These are phyloP conservation scores for Penicillium riverlandense DNA, from an alignment of 495 filamentous ascomycete genomes.

Conservation along the genomic window DNA sequence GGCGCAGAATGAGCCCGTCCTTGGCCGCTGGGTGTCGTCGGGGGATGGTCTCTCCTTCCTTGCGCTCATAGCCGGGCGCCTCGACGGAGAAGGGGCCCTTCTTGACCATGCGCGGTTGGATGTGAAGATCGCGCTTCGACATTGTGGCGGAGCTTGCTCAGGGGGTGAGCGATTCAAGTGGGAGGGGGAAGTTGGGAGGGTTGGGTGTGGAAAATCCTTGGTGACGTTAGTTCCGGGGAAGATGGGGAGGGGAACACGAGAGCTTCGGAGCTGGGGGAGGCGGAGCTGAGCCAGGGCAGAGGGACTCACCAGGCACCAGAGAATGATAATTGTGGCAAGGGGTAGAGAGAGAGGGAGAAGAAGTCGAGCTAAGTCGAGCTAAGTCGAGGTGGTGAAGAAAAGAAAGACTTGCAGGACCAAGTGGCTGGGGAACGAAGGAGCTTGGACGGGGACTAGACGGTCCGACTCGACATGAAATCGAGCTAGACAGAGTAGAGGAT, in stretches of 20 bases:
- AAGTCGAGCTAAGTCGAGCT: slow-evolving; percentile 4
- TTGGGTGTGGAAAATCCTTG: slow-evolving; percentile 3
- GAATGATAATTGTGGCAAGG: slow-evolving; percentile 2
- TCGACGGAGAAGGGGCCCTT: slow-evolving; percentile 70
- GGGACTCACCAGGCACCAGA: not conserved
- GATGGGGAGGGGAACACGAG: not conserved
- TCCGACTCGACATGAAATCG: no score
- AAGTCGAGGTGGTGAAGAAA: not conserved
- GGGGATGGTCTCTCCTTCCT: slow-evolving; percentile 86
- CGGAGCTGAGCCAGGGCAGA: not conserved
- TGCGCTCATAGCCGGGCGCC: slow-evolving; percentile 59
- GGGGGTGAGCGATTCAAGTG: not conserved
- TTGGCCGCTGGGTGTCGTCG: slow-evolving; percentile 69
- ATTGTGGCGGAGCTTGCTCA: slow-evolving; percentile 15
- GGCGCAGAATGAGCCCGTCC: slow-evolving; percentile 58
- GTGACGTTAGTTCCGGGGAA: slow-evolving; percentile 8
- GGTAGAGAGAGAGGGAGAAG: slow-evolving; percentile 10
- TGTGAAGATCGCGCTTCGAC: slow-evolving; percentile 43
- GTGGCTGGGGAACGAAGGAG: not conserved
- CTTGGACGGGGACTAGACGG: no score
- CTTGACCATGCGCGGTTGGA: slow-evolving; percentile 57
- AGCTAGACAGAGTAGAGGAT: no score
- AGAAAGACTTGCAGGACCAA: not conserved
- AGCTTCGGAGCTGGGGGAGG: not conserved
- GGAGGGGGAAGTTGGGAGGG: slow-evolving; percentile 4